Evolutionary conservation across 352 stramenopile species (phyloP), one percentile per base, ranked within the genome.

Genomic region (Phytopythium sindhum): DNA sequence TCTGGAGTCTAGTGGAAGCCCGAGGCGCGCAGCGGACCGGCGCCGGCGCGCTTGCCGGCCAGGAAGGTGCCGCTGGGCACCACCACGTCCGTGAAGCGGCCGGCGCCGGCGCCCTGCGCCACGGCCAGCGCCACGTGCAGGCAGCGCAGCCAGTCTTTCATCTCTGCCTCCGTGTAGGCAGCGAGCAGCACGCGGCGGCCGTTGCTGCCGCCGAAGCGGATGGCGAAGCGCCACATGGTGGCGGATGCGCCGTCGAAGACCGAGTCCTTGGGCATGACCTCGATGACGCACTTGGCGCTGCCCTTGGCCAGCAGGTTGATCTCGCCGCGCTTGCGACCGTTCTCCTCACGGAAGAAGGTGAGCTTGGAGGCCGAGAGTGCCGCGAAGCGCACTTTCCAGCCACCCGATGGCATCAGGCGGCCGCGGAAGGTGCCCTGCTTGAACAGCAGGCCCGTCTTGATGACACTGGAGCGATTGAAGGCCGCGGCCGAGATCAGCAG

Each of bases 81-180:
- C 24, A 86, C 77, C 52, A 91, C 68, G 60, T 93, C 84, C 35
- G 84, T 91, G 60, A 84, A 89, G 48, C 84, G 80, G 17, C 82
- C 82, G 21, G 74, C 66, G 31, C 75, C 76, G 4, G 69, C 73
- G 24, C 70, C 70, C 66, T 88, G 75, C 4, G 62, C 70, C 56
- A 85, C 66, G 10, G 80, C 77, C 57, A 93, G 63, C 47, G 84
- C 84, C 56, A 93, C 79, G 59, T 93, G 84, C 44, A 95, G 70
- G 70, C 80, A 88, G 33, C 84, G 70, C 50, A 93, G 76, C 86
- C 86, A 95, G 56, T 92, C 75, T 58, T 95, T 95, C 84, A 95
- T 92, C 61, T 95, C 86, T 26, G 64, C 64, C 58, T 95, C 86
- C 42, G 82, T 87, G 67, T 91, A 90, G n/a, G 84, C 81, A 45